These are phyloP conservation scores for Zea mays DNA, from an alignment of 176 grass and related monocot genomes.

Conservation along the genomic window Zm-B73-REFERENCE-NAM-5.0 NC_050099.1:194758001-194758500, in stretches of 20 bases:
- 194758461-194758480: background rate
- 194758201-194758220: background rate
- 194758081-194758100: background rate
- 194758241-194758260: background rate
- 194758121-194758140: too few species aligned
- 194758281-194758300: background rate
- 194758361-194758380: background rate
- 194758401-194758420: background rate
- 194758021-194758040: too few species aligned
- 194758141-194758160: background rate
- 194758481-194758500: too few species aligned
- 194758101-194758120: background rate
- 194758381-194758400: background rate
- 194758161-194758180: too few species aligned
- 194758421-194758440: background rate
- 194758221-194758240: background rate
- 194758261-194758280: background rate
- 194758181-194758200: background rate
- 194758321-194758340: background rate
- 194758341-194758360: background rate
- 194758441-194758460: background rate
- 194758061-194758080: background rate
- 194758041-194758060: too few species aligned
- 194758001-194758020: too few species aligned
- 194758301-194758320: background rate